Conservation (phyloP, 1,284 basidiomycete genomes). For the Anthracocystis walkeri region DNA sequence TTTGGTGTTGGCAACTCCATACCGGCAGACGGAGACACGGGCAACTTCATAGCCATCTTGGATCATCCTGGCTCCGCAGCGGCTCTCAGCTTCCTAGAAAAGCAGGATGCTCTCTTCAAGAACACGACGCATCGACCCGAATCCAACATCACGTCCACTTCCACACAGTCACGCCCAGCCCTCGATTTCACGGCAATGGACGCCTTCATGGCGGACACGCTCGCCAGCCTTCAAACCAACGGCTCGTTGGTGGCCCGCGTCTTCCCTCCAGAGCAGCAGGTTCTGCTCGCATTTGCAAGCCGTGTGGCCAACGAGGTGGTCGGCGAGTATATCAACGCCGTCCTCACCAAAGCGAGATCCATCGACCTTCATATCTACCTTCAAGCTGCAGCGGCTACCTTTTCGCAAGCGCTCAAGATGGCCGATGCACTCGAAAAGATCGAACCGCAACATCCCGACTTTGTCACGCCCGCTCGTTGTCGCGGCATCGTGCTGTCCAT, state of each 20-base stretch:
- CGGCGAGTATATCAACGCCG: conserved; percentile 81
- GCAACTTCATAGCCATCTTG: conserved; percentile 79
- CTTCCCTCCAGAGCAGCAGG: conserved; percentile 82
- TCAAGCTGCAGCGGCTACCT: conserved; percentile 87
- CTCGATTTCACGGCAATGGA: conserved; percentile 94
- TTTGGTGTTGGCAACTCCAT: neutral
- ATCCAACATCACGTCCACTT: conserved; percentile 73
- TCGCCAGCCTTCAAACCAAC: conserved; percentile 77
- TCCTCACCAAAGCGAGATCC: conserved; percentile 82
- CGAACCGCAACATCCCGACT: conserved; percentile 49
- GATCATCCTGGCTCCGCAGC: conserved; percentile 38
- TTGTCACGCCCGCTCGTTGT: conserved; percentile 72
- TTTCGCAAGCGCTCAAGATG: conserved; percentile 86
- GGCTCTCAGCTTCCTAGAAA: conserved; percentile 82
- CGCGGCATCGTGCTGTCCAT: conserved; percentile 86
- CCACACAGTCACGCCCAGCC: conserved; percentile 47
- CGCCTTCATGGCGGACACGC: conserved; percentile 80
- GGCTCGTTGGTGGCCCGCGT: conserved; percentile 83
- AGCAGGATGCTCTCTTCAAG: conserved; percentile 90
- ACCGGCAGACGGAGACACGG: conserved; percentile 80
- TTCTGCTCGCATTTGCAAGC: conserved; percentile 81
- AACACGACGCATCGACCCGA: conserved; percentile 79
- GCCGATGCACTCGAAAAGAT: conserved; percentile 74
- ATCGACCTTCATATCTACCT: conserved; percentile 82
- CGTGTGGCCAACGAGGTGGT: conserved; percentile 80